phyloP scores from a whole-genome alignment of 2,329 filamentous ascomycete species.

The Monilinia polystroma region DNA sequence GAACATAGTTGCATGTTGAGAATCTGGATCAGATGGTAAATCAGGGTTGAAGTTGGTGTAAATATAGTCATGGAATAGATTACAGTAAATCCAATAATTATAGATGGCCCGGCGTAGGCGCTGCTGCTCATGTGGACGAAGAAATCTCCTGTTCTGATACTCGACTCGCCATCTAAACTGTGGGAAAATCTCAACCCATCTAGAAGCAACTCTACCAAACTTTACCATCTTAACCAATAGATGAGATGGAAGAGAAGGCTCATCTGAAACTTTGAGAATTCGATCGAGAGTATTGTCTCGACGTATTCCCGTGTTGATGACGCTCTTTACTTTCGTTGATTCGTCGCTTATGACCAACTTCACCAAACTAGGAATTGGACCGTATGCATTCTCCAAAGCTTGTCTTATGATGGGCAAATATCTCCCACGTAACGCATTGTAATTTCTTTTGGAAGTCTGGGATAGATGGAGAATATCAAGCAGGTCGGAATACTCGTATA shows the following conservation, averaged over 20 bases:
- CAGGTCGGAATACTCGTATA: slow-evolving; percentile 36
- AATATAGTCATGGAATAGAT: slow-evolving; percentile 38
- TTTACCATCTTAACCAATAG: slow-evolving; percentile 38
- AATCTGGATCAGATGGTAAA: neutral
- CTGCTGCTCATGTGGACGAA: slow-evolving; percentile 34
- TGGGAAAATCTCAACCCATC: slow-evolving; percentile 39
- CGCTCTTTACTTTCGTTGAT: slow-evolving; percentile 32
- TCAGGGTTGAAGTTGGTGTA: slow-evolving; percentile 35
- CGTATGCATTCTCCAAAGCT: slow-evolving; percentile 36
- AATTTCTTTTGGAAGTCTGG: slow-evolving; percentile 35
- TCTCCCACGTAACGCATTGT: slow-evolving; percentile 35
- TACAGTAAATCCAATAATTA: slow-evolving; percentile 39
- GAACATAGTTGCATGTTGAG: neutral
- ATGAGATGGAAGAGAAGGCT: slow-evolving; percentile 34
- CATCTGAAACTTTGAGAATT: slow-evolving; percentile 29
- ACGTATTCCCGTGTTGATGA: slow-evolving; percentile 37
- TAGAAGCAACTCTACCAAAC: slow-evolving; percentile 37
- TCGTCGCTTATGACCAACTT: slow-evolving; percentile 37
- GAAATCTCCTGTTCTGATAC: slow-evolving; percentile 37
- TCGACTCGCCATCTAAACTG: slow-evolving; percentile 38
- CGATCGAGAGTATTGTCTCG: slow-evolving; percentile 34
- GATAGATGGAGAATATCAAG: slow-evolving; percentile 37
- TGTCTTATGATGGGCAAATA: slow-evolving; percentile 33
- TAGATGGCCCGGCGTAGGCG: slow-evolving; percentile 38
- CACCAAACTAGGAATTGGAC: slow-evolving; percentile 35